A percentile compares a stretch with the other conserved stretches of the same genome.
Evolutionary conservation across 2,329 filamentous ascomycete species (phyloP).

Genomic region (Colletotrichum nymphaeae): DNA sequence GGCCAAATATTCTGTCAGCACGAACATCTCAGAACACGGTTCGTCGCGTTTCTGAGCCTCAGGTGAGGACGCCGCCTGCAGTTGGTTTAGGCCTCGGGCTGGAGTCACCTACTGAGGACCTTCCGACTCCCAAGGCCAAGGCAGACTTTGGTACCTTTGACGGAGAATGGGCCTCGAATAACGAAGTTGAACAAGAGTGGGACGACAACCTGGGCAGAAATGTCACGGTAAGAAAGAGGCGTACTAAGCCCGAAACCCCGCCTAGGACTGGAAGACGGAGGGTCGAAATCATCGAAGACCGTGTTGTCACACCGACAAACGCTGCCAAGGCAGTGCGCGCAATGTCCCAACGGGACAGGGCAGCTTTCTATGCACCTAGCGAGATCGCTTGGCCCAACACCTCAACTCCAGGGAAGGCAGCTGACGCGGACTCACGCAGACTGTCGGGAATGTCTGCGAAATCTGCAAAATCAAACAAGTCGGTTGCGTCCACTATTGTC

Average conservation of each 20-base stretch:
- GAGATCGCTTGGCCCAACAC: conserved; percentile 44
- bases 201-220: conserved; percentile 65
- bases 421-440: conserved; percentile 57
- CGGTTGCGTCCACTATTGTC: conserved; percentile 66
- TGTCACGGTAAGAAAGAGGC: conserved; percentile 63
- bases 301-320: conserved; percentile 60
- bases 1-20: conserved; percentile 51
- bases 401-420: conserved; percentile 52
- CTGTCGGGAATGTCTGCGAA: conserved; percentile 66
- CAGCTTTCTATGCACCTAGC: conserved; percentile 50
- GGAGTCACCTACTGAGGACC: conserved; percentile 45
- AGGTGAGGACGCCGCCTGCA: conserved; percentile 32
- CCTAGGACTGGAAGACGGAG: conserved; percentile 41
- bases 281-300: conserved; percentile 59
- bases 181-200: conserved; percentile 65
- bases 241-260: conserved; percentile 36
- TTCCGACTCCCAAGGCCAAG: conserved; percentile 54
- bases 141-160: conserved; percentile 67
- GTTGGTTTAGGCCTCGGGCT: conserved; percentile 32
- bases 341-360: conserved; percentile 57
- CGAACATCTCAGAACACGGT: conserved; percentile 58
- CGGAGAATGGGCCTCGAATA: conserved; percentile 65
- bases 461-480: conserved; percentile 66
- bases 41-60: conserved; percentile 49
- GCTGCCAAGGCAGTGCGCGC: conserved; percentile 62